Evolutionary conservation across 1,139 yeast genomes (phyloP), one percentile per base, ranked within the genome.

Genomic region (Protomyces pachydermus): DNA sequence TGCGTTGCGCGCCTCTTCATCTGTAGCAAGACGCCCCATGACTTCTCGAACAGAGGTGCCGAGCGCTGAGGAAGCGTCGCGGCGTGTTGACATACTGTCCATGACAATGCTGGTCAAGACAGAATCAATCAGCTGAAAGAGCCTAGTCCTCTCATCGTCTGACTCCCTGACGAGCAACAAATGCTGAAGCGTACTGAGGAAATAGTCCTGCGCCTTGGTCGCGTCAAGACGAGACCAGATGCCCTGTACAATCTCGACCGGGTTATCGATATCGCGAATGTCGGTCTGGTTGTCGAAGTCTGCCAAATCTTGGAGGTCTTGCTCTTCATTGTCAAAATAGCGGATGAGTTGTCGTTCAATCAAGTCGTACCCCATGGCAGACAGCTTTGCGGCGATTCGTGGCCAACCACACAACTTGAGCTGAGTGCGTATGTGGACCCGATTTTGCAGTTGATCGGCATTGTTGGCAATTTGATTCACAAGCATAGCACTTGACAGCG

Each of bases 1-100:
- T 0, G 97, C 96, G 65, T 86, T 81, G 64, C 88, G 80, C 23
- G 96, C 97, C 74, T 87, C 88, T 67, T 91, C 97, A 74, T 93
- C 98, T 0, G 97, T 89, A 70, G 86, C 86, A 74, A 91, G 81
- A n/a, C 91, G 82, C 62, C 90, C 84, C 67, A 84, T 81, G 64
- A 93, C 79, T 67, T 87, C 80, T 71, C 90, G 95, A 50, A 93
- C 88, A 0, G 96, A 91, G 35, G 62, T 38, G 69, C 60, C 58
- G 23, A 65, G 37, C 16, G 60, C 64, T 18, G 58, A 53, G 28
- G 54, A 34, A n/a, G 45, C 28, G 34, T 58, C 62, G 16, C 62
- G 55, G 23, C 45, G 38, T 46, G 55, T 52, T 18, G 56, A 38
- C 42, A 51, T 51, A 14, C 56, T 35, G 66, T 77, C 79, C 81